Percentiles rank a stretch among this genome's conserved stretches.
Conservation (phyloP, 1,139 yeast genomes). For the Scheffersomyces titani region DNA sequence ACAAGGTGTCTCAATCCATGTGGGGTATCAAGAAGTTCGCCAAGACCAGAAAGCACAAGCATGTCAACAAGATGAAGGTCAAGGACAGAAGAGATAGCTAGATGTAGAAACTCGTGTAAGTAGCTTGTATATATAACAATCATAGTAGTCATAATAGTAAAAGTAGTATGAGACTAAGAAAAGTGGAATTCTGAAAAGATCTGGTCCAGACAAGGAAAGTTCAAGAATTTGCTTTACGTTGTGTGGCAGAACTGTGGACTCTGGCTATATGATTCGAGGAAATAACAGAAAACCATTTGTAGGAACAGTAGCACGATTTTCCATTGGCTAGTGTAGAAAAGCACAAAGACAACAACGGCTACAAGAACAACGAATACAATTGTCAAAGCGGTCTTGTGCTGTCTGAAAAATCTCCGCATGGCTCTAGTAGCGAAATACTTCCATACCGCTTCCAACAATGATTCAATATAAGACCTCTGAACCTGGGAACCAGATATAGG, state of each 20-base stretch:
- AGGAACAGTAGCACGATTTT: not conserved
- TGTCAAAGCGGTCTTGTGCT: not conserved
- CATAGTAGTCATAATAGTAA: not conserved
- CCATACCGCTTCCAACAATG: not conserved
- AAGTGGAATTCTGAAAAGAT: no score
- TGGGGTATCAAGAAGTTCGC: conserved; percentile 97
- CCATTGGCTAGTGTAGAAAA: not conserved
- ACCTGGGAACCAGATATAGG: not conserved
- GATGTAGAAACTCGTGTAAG: not conserved
- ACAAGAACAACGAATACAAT: not conserved
- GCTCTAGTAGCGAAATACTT: not conserved
- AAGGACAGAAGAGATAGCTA: conserved; percentile 59
- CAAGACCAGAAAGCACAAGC: conserved; percentile 91
- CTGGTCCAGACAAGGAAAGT: not conserved
- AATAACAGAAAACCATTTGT: conserved; percentile 15
- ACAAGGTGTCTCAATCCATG: conserved; percentile 90
- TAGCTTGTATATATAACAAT: not conserved
- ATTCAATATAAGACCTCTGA: not conserved
- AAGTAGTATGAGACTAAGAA: no score
- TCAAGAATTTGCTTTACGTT: not conserved
- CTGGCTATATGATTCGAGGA: conserved; percentile 6
- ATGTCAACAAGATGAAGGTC: conserved; percentile 79
- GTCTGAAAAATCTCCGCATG: not conserved
- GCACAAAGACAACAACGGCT: not conserved
- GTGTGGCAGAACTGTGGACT: not conserved